Evolutionary conservation across 192 early-diverging fungal species (phyloP).

Genomic region (Bifiguratus adelaidae): DNA sequence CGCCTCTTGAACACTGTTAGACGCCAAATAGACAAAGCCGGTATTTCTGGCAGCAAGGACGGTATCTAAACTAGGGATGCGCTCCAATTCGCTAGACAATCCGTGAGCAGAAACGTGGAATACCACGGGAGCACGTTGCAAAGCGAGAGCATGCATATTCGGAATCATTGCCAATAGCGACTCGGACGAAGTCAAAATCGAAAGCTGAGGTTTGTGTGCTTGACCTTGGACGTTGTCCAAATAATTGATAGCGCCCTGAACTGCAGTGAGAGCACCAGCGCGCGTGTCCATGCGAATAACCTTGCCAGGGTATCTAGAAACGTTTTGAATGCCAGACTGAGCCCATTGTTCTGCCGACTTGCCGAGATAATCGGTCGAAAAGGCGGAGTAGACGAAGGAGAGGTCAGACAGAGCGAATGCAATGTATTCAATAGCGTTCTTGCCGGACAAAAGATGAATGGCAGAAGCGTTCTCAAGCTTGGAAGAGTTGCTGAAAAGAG

Average conservation of each 20-base stretch:
- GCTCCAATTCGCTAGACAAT: constrained; percentile 44
- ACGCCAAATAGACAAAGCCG: constrained; percentile 66
- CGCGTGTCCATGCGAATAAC: constrained; percentile 72
- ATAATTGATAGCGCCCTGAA: constrained; percentile 61
- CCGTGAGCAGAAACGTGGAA: constrained; percentile 75
- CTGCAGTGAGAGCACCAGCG: constrained; percentile 61
- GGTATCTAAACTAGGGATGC: constrained; percentile 52
- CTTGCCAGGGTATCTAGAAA: constrained; percentile 52
- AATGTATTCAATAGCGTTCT: constrained; percentile 61
- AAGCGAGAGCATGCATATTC: constrained; percentile 62
- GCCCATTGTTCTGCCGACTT: constrained; percentile 55
- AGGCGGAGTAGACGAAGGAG: constrained; percentile 75
- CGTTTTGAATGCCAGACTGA: constrained; percentile 51
- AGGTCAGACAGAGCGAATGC: constrained; percentile 72
- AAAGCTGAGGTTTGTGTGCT: constrained; percentile 7
- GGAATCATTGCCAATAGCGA: constrained; percentile 78
- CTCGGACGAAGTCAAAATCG: constrained; percentile 60
- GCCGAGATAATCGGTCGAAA: constrained; percentile 47
- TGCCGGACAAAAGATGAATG: constrained; percentile 40
- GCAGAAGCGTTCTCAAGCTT: too few relatives aligned
- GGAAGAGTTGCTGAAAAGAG: too few relatives aligned
- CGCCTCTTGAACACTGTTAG: constrained; percentile 72
- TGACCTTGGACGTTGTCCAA: constrained; percentile 17
- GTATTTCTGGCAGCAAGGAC: constrained; percentile 69
- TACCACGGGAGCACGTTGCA: constrained; percentile 50